phyloP scores from a whole-genome alignment of 306 rosid genomes.

The Lotus japonicus region DNA sequence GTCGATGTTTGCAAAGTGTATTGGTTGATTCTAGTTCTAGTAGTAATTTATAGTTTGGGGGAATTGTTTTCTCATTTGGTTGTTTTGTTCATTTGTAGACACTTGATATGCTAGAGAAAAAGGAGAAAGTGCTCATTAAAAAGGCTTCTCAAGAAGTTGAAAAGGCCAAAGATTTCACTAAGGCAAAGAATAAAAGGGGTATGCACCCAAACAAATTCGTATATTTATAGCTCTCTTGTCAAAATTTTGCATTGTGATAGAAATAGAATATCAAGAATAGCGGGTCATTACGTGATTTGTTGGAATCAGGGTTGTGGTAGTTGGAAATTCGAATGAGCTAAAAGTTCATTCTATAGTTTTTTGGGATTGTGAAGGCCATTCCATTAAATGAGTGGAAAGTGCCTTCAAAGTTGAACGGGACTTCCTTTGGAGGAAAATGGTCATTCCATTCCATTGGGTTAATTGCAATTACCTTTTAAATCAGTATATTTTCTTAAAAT shows the following conservation, averaged over 20 bases:
- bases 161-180: slow-evolving; percentile 79
- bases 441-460: background rate
- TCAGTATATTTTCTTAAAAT: background rate
- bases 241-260: background rate
- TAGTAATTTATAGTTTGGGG: background rate
- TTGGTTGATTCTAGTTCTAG: background rate
- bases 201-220: too few species aligned
- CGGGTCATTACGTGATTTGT: background rate
- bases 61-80: background rate
- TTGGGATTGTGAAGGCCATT: background rate
- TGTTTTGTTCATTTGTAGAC: slow-evolving; percentile 49
- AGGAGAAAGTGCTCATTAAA: slow-evolving; percentile 74
- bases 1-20: background rate
- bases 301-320: background rate
- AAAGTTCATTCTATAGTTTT: background rate
- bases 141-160: slow-evolving; percentile 80
- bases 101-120: slow-evolving; percentile 94
- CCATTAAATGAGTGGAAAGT: background rate
- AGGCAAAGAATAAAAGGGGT: slow-evolving; percentile 86
- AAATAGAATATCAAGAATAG: background rate
- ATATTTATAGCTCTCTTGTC: background rate
- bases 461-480: background rate
- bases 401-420: too few species aligned
- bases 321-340: background rate
- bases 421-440: too few species aligned